A percentile compares a stretch with the other conserved stretches of the same genome.
Conservation (phyloP, 495 filamentous ascomycete species). For the Lasiosphaeris hirsuta region DNA sequence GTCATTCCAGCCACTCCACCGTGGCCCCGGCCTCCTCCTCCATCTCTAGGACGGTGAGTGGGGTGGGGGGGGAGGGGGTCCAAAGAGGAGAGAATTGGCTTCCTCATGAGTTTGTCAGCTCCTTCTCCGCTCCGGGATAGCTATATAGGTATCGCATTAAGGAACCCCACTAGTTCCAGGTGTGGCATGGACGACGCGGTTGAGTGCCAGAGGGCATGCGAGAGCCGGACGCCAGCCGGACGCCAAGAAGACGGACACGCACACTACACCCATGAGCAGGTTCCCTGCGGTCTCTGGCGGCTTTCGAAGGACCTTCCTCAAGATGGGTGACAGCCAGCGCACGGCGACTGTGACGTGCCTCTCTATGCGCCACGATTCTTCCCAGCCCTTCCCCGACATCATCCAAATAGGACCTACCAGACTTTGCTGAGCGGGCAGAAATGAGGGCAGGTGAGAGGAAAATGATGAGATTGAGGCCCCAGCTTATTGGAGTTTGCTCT, state of each 20-base stretch:
- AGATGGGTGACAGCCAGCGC: background rate
- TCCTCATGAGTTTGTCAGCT: slow-evolving; percentile 14
- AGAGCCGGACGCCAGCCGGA: background rate
- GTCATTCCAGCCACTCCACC: background rate
- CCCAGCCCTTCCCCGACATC: slow-evolving; percentile 17
- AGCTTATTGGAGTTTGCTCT: too few relatives aligned
- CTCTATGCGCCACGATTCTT: slow-evolving; percentile 5
- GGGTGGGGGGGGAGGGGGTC: slow-evolving; percentile 6
- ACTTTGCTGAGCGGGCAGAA: background rate
- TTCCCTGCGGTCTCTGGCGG: background rate
- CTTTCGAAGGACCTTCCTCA: slow-evolving; percentile 11
- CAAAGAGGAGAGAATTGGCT: slow-evolving; percentile 8
- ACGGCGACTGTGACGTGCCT: background rate
- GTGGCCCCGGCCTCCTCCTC: background rate
- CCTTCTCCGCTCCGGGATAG: slow-evolving; percentile 11
- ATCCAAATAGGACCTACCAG: slow-evolving; percentile 13
- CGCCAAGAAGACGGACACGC: background rate
- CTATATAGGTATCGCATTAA: slow-evolving; percentile 16
- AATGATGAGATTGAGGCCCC: slow-evolving; percentile 1
- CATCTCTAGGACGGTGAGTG: background rate
- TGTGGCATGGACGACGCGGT: slow-evolving; percentile 9
- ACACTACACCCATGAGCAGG: background rate
- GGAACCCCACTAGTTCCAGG: slow-evolving; percentile 26
- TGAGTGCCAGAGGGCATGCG: background rate
- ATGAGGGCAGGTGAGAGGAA: background rate